phyloP scores from a whole-genome alignment of 2,329 filamentous ascomycete genomes.

The Colletotrichum sojae region DNA sequence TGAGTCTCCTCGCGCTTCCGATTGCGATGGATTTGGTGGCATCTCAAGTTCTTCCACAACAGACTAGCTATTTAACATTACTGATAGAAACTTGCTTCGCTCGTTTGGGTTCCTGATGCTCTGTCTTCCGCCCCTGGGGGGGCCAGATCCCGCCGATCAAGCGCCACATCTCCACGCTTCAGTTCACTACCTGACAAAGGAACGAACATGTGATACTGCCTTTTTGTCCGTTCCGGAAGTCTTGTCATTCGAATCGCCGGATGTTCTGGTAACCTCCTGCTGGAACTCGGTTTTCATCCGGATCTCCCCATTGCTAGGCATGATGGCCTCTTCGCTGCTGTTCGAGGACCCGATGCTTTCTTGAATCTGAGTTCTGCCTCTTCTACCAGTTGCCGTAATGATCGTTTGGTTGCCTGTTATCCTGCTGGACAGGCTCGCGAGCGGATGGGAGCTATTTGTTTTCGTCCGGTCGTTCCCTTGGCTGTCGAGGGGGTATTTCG shows the following conservation, averaged over 20 bases:
- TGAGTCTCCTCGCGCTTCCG: too few species aligned
- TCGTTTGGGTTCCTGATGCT: too few species aligned
- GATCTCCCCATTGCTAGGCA: background rate
- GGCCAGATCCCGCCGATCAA: background rate
- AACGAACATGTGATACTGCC: background rate
- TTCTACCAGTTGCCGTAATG: background rate
- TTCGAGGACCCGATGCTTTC: background rate
- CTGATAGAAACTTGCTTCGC: too few species aligned
- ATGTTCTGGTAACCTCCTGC: slow-evolving; percentile 6
- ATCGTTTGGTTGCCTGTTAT: background rate
- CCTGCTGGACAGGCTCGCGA: slow-evolving; percentile 1
- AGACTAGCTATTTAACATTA: too few species aligned
- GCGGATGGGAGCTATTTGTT: background rate
- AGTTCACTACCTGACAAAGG: background rate
- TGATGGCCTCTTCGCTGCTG: slow-evolving; percentile 22
- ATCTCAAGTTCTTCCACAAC: too few species aligned
- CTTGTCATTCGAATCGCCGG: background rate
- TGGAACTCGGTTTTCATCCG: slow-evolving; percentile 5
- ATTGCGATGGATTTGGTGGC: too few species aligned
- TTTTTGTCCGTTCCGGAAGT: background rate
- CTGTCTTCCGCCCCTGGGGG: too few species aligned
- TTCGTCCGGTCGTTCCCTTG: background rate
- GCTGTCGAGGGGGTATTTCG: slow-evolving; percentile 8
- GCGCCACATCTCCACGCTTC: background rate
- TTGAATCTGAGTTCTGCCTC: too few species aligned